Evolutionary conservation across 805 yeast genomes (phyloP), one percentile per base, ranked within the genome.

Genomic region (Starmerella vaccinii): DNA sequence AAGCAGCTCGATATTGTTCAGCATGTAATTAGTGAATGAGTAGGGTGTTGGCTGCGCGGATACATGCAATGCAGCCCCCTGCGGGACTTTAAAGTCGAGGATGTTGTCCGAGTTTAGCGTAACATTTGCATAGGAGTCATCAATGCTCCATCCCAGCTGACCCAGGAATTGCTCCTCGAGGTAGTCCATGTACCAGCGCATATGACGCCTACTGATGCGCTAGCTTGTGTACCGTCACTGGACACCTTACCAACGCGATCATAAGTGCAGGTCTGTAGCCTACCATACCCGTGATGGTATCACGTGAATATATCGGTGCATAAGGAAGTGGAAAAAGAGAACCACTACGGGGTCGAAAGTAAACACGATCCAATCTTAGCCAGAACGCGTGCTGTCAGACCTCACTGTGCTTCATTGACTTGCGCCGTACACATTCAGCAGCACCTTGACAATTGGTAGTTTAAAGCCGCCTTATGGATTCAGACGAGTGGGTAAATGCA

Each of bases 131-230:
- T 83, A 87, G 32, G 84, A 75, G 64, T 83, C 83, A 56, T 84
- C 86, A 51, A 77, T 76, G 58, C 81, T 79, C 97, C 97, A 89
- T 5, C 75, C 74, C 1, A 94, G 80, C 22, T 82, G 65, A 34
- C 71, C 66, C 64, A 82, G 77, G 68, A 84, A 90, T 57, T 84
- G 76, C 65, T 76, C 73, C 58, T 82, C 81, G 29, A 90, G 76
- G 65, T 82, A 83, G 59, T 90, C 95, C 95, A 90, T 87, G 68
- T 84, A 89, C 39, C 78, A 75, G 54, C 80, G 71, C 96, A 87
- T 87, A 16, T n/a, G 35, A 13, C 12, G 32, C 32, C 32, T 27
- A 13, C 32, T 27, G 13, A 9, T 9, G 12, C 13, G 32, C 32
- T 8, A 32, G 35, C 18, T 26, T 2, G 12, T 26, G 29, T 26